Percentiles rank a stretch among this genome's conserved stretches.
These are phyloP conservation scores for Russula earlei DNA, from an alignment of 768 basidiomycete genomes.

Conservation along the genomic window DNA sequence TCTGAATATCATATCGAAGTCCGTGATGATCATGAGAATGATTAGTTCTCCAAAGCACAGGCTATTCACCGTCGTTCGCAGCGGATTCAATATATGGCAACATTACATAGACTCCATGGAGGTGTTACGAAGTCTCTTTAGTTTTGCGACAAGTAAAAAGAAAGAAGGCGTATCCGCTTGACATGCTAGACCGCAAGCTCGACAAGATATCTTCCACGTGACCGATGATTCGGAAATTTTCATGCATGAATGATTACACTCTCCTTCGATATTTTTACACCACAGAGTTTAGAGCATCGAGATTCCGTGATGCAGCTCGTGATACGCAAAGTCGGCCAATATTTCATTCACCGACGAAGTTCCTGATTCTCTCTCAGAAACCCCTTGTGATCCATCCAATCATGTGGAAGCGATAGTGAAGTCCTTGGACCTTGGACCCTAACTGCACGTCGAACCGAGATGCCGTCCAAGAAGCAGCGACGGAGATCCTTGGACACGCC, in stretches of 20 bases:
- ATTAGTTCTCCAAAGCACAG: constrained; percentile 53
- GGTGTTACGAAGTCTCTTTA: constrained; percentile 76
- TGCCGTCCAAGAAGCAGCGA: constrained; percentile 82
- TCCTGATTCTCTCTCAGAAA: constrained; percentile 38
- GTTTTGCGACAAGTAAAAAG: constrained; percentile 59
- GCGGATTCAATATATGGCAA: constrained; percentile 92
- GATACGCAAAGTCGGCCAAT: constrained; percentile 65
- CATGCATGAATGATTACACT: constrained; percentile 95
- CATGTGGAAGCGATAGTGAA: constrained; percentile 94
- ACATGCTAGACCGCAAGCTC: constrained; percentile 67
- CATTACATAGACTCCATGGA: constrained; percentile 86
- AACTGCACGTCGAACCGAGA: constrained; percentile 69
- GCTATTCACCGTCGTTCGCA: constrained; percentile 85
- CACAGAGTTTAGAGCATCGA: constrained; percentile 63
- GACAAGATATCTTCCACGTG: constrained; percentile 76
- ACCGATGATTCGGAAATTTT: constrained; percentile 76
- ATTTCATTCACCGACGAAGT: background rate
- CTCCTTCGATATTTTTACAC: constrained; percentile 78
- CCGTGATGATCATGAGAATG: constrained; percentile 65
- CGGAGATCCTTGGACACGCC: constrained; percentile 90
- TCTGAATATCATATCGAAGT: constrained; percentile 77
- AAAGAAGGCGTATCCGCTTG: constrained; percentile 64
- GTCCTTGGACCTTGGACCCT: constrained; percentile 92
- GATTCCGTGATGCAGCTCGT: constrained; percentile 89
- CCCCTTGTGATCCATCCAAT: constrained; percentile 72